A percentile compares a stretch with the other conserved stretches of the same genome.
Conservation (phyloP, 2,329 filamentous ascomycete genomes). For the Aureobasidium sp. region DNA sequence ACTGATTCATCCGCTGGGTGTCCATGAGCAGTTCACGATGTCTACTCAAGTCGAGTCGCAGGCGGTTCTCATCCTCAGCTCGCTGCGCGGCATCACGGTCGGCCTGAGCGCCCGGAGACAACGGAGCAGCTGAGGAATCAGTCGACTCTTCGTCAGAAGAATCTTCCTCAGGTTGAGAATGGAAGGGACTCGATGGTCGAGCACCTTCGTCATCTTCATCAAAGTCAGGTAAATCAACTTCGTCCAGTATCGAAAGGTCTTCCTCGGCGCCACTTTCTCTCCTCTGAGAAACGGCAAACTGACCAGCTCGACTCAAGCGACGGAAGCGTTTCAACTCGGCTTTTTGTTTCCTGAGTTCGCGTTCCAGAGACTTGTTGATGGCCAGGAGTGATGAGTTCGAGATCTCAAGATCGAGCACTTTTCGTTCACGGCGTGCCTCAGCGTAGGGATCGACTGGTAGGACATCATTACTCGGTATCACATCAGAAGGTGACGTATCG, state of each 20-base stretch:
- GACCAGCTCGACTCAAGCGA: conserved; percentile 75
- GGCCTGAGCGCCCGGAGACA: conserved; percentile 32
- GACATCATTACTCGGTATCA: conserved; percentile 22
- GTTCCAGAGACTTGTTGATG: conserved; percentile 88
- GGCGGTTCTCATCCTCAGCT: conserved; percentile 70
- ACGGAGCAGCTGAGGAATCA: conserved; percentile 24
- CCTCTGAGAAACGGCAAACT: conserved; percentile 51
- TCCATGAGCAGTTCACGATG: conserved; percentile 85
- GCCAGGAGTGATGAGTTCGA: conserved; percentile 91
- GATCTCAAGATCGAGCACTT: conserved; percentile 93
- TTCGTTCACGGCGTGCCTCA: conserved; percentile 86
- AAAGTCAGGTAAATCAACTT: conserved; percentile 30
- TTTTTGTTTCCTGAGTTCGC: conserved; percentile 85
- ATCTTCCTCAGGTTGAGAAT: conserved; percentile 15
- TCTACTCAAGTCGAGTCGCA: conserved; percentile 78
- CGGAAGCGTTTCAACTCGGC: conserved; percentile 79
- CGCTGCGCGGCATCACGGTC: conserved; percentile 47
- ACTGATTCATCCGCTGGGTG: conserved; percentile 92
- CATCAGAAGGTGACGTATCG: background rate
- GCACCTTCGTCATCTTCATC: conserved; percentile 28
- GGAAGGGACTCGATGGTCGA: conserved; percentile 20
- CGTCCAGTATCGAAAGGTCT: conserved; percentile 19
- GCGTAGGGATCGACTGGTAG: conserved; percentile 66
- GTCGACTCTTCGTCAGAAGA: conserved; percentile 28
- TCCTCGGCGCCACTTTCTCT: background rate